phyloP scores from a whole-genome alignment of 2,329 filamentous ascomycete genomes.

The Fusarium torulosum region DNA sequence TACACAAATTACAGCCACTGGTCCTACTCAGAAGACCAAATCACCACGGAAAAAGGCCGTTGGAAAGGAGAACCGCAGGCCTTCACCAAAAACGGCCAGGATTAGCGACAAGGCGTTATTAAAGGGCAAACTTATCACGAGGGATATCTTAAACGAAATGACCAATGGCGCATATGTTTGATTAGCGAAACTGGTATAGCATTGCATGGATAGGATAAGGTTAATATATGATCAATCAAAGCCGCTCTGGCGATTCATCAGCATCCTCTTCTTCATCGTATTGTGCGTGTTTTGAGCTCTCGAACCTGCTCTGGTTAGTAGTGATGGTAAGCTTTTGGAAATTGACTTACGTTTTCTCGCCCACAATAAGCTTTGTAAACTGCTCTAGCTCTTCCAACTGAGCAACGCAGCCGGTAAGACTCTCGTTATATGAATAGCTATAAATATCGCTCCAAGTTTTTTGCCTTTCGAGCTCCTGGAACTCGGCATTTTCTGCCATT shows the following conservation, averaged over 20 bases:
- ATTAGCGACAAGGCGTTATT: constrained; percentile 72
- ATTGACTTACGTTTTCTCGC: constrained; percentile 61
- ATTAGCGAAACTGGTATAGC: constrained; percentile 25
- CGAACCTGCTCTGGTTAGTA: constrained; percentile 50
- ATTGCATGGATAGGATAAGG: constrained; percentile 28
- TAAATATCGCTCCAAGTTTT: constrained; percentile 70
- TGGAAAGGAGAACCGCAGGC: constrained; percentile 62
- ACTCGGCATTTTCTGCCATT: constrained; percentile 42
- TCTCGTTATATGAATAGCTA: constrained; percentile 66
- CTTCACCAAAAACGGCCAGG: constrained; percentile 67
- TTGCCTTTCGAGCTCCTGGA: constrained; percentile 49
- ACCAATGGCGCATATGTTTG: constrained; percentile 58
- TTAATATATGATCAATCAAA: constrained; percentile 30
- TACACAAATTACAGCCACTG: constrained; percentile 61
- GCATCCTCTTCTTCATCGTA: constrained; percentile 41
- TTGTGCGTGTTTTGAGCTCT: constrained; percentile 47
- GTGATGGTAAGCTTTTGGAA: not conserved
- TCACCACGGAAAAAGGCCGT: constrained; percentile 48
- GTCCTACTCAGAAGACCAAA: constrained; percentile 47
- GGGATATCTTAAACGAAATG: constrained; percentile 83
- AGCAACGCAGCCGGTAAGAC: constrained; percentile 65
- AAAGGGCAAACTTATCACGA: constrained; percentile 75
- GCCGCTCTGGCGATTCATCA: constrained; percentile 29
- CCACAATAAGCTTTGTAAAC: constrained; percentile 69
- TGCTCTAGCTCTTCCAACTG: constrained; percentile 67